Base-by-base conservation (phyloP, 768 basidiomycete species). In the Calocybe cyanea region DNA sequence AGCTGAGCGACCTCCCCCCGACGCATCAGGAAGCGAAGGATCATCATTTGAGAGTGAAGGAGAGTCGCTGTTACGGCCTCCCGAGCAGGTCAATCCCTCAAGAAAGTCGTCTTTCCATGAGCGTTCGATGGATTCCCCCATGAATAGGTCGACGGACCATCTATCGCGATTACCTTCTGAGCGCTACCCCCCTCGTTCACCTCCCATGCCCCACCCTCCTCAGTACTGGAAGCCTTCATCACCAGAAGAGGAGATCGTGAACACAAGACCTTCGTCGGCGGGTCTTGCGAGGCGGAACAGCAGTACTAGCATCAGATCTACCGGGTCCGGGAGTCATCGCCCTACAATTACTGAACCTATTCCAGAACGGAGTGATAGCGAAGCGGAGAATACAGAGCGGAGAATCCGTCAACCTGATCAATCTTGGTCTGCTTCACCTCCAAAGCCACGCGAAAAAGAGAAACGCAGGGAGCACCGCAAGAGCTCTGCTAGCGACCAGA, bases 151-250 rank as follows among this genome's bases (percentile, higher is more conserved):
- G 33, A 50, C 37, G n/a, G 54, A 57, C 20, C 41, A 42, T 17
- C 34, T 25, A 2, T 46, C 50, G 31, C 50, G 54, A 4, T 49
- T 38, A 4, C 50, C 52, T 17, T 49, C 63, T 13, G 67, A 69
- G 21, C 62, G 66, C 33, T 57, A 66, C 46, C 48, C 61, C 54
- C 55, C 66, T 10, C 59, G 59, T 40, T 54, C 65, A 46, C 56
- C 70, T 46, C 57, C 68, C 11, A 60, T 62, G 28, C 53, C 61
- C 34, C n/a, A n/a, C 11, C 58, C 62, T 1, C 75, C 70, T 11
- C 73, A 77, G 46, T 58, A 78, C 23, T 79, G 78, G 78, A 73
- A 67, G 30, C 76, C 78, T 2, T 57, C 69, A 15, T 66, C 73
- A 0, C 66, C 71, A 1, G 69, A 73, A 46, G 71, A 78, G 41